These are phyloP conservation scores for Halophytophthora batemanensis DNA, from an alignment of 352 stramenopile genomes.

Conservation along the genomic window DNA sequence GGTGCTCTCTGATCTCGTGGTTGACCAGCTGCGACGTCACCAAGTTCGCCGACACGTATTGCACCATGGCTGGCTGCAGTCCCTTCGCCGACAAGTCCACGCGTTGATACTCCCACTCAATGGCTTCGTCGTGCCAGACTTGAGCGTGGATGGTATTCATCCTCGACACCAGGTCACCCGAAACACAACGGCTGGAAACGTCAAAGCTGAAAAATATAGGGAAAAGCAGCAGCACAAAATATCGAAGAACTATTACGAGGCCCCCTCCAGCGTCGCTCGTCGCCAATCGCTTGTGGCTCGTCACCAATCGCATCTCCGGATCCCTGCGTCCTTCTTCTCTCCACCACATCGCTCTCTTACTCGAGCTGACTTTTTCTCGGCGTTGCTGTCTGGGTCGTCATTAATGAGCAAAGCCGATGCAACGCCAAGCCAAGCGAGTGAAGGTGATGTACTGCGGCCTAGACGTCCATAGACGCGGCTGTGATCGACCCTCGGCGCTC, in stretches of 20 bases:
- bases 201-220: conserved; percentile 18
- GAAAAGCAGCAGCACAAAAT: conserved; percentile 28
- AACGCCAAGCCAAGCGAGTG: background rate
- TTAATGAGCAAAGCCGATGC: no score
- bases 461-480: conserved; percentile 23
- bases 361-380: conserved; percentile 6
- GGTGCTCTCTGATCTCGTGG: background rate
- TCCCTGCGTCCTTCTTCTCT: conserved; percentile 12
- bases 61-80: conserved; percentile 82
- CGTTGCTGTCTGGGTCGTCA: background rate
- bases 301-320: conserved; percentile 10
- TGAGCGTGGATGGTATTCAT: no score
- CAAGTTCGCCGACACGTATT: conserved; percentile 81
- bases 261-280: conserved; percentile 21
- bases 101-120: conserved; percentile 32
- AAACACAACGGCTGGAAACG: conserved; percentile 2
- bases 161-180: no score
- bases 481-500: conserved; percentile 53
- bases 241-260: conserved; percentile 23
- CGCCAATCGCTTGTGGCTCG: conserved; percentile 8
- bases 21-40: conserved; percentile 72
- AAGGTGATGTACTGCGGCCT: conserved; percentile 26
- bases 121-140: no score
- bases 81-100: conserved; percentile 85
- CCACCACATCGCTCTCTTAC: conserved; percentile 10